Conservation (phyloP, 2,329 filamentous ascomycete genomes). For the Tolypocladium paradoxum region DNA sequence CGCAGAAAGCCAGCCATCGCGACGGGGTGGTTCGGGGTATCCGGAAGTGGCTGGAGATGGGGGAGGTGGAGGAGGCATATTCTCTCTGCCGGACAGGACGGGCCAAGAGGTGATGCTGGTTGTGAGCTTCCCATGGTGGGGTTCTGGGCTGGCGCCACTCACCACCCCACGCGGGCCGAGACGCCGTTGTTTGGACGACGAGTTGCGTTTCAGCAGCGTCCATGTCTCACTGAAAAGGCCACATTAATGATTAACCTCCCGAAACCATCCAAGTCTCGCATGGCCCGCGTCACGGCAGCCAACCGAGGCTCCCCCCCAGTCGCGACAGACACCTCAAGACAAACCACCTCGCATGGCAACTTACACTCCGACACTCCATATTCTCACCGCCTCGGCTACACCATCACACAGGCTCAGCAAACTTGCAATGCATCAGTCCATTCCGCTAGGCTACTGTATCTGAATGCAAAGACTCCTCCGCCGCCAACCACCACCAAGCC, state of each 20-base stretch:
- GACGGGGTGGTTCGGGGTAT: background rate
- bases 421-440: background rate
- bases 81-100: background rate
- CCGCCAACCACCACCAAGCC: constrained; percentile 19
- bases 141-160: background rate
- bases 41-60: background rate
- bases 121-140: background rate
- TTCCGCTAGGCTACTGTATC: background rate
- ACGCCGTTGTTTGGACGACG: too few relatives aligned
- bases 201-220: too few relatives aligned
- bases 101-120: background rate
- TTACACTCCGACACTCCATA: background rate
- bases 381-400: too few relatives aligned
- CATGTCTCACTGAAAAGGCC: too few relatives aligned
- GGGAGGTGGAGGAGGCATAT: constrained; percentile 2
- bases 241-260: too few relatives aligned
- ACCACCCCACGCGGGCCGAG: too few relatives aligned
- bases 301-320: too few relatives aligned
- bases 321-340: too few relatives aligned
- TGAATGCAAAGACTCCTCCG: constrained; percentile 9
- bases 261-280: background rate
- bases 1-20: constrained; percentile 79
- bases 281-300: background rate
- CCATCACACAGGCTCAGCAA: background rate
- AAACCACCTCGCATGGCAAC: too few relatives aligned